Evolutionary conservation across 192 early-diverging fungal genomes (phyloP), one percentile per base, ranked within the genome.

Genomic region (Glomus cerebriforme): DNA sequence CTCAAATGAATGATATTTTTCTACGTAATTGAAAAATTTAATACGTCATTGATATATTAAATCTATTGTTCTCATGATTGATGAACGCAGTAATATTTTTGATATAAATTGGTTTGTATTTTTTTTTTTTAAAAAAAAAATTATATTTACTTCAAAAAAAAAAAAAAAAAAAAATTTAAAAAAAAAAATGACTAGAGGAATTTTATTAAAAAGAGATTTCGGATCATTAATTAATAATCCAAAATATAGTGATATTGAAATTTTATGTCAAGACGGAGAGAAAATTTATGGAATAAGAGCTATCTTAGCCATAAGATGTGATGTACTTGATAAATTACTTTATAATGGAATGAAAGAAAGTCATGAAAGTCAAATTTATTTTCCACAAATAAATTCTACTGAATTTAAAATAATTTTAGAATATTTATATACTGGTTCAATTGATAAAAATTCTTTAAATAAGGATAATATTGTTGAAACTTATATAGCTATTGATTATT

Each of bases 301-400:
- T 7, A 70, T 70, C 22, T 34, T 70, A 7, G 68, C 68, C 0
- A 37, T 37, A 37, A 19, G 68, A 7, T 70, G 26, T 12, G 68
- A 70, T 8, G 68, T 70, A 13, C 26, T 70, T 26, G 68, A 70
- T 45, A 31, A 24, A 32, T 37, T 79, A 27, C 39, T 79, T n/a
- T 39, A 39, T 24, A 71, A 66, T 58, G 67, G 39, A 47, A 71
- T 73, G 47, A 59, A 34, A 66, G 78, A 79, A 68, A 24, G 73
- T 7, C 5, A 43, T 37, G 47, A 45, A 79, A 22, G 7, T 12
- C 34, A 70, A 31, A 37, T 70, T 13, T 22, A 12, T 19, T 70
- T 70, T 45, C 68, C 68, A 12, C 13, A 70, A 35, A 70, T 70
- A 26, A 39, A 70, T 43, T n/a, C 43, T 45, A 15, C 12, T 22